A percentile compares a stretch with the other conserved stretches of the same genome.
Conservation (phyloP, 2,329 filamentous ascomycete genomes). For the Colletotrichum nymphaeae region DNA sequence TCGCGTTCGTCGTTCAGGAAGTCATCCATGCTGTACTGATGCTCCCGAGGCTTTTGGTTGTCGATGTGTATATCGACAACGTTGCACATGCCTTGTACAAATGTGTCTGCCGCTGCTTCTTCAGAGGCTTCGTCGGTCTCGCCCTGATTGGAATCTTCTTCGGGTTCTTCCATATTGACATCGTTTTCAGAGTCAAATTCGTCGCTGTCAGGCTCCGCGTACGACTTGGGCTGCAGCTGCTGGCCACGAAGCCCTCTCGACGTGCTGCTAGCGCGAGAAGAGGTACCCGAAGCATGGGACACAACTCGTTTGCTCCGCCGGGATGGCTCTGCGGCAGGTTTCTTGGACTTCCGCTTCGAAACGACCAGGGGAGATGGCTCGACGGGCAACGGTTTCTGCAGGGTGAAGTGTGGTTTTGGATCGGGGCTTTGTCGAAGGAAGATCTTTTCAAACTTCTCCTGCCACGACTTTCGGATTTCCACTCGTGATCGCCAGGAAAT, state of each 20-base stretch:
- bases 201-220: slow-evolving; percentile 60
- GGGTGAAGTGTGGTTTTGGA: slow-evolving; percentile 47
- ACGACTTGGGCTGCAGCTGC: slow-evolving; percentile 42
- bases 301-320: slow-evolving; percentile 53
- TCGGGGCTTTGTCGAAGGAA: slow-evolving; percentile 66
- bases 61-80: slow-evolving; percentile 79
- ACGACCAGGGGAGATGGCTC: neutral
- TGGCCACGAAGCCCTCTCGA: slow-evolving; percentile 39
- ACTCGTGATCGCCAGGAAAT: slow-evolving; percentile 85
- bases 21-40: slow-evolving; percentile 77
- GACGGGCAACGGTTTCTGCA: slow-evolving; percentile 30
- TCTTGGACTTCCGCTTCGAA: slow-evolving; percentile 24
- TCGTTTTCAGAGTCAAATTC: slow-evolving; percentile 47
- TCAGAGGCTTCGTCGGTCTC: slow-evolving; percentile 24
- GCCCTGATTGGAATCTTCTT: slow-evolving; percentile 27
- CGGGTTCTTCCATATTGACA: slow-evolving; percentile 21
- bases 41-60: slow-evolving; percentile 78
- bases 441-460: slow-evolving; percentile 73
- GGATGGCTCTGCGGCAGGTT: slow-evolving; percentile 37
- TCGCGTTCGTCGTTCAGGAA: slow-evolving; percentile 70
- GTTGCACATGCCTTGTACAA: slow-evolving; percentile 76
- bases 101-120: slow-evolving; percentile 38
- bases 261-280: slow-evolving; percentile 45
- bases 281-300: slow-evolving; percentile 37
- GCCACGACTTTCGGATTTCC: slow-evolving; percentile 83